Conservation (phyloP, 768 basidiomycete genomes). For the Lyophyllum semitale region DNA sequence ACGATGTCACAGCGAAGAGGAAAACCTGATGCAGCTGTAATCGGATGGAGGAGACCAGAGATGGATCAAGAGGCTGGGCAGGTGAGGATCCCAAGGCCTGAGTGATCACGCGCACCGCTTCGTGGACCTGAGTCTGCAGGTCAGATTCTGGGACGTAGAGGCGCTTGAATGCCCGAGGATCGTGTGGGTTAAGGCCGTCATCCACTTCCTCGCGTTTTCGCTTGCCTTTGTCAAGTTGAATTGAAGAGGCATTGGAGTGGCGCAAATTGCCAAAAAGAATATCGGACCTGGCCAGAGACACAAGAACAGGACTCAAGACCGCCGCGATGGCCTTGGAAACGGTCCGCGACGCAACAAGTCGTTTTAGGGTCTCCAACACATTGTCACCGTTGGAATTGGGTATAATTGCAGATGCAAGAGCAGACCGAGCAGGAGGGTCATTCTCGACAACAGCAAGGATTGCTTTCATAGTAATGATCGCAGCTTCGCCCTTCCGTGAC, state of each 20-base stretch:
- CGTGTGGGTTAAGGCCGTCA: slow-evolving; percentile 32
- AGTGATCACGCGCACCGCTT: slow-evolving; percentile 61
- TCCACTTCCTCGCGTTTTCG: slow-evolving; percentile 67
- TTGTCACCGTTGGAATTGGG: slow-evolving; percentile 48
- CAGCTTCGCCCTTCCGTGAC: slow-evolving; percentile 55
- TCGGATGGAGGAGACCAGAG: slow-evolving; percentile 70
- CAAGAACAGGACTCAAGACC: slow-evolving; percentile 60
- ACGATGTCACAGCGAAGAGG: slow-evolving; percentile 75
- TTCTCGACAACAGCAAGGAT: slow-evolving; percentile 60
- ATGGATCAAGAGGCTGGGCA: slow-evolving; percentile 50
- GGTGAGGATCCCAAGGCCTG: slow-evolving; percentile 46
- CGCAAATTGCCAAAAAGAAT: slow-evolving; percentile 64
- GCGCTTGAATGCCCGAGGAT: slow-evolving; percentile 42
- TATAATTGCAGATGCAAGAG: slow-evolving; percentile 53
- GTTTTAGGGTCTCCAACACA: slow-evolving; percentile 57
- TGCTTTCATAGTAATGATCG: slow-evolving; percentile 62
- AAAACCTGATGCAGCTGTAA: slow-evolving; percentile 75
- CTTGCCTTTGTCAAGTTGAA: slow-evolving; percentile 72
- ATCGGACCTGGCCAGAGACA: slow-evolving; percentile 67
- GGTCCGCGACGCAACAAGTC: slow-evolving; percentile 44
- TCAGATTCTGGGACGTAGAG: slow-evolving; percentile 44
- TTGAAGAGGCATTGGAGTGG: slow-evolving; percentile 61
- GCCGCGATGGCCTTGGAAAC: slow-evolving; percentile 57
- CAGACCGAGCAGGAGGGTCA: slow-evolving; percentile 56
- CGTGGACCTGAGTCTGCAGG: slow-evolving; percentile 57